Percentiles rank a stretch among this genome's conserved stretches.
Evolutionary conservation across 495 filamentous ascomycete genomes (phyloP).

Genomic region (Emericellopsis terricola): DNA sequence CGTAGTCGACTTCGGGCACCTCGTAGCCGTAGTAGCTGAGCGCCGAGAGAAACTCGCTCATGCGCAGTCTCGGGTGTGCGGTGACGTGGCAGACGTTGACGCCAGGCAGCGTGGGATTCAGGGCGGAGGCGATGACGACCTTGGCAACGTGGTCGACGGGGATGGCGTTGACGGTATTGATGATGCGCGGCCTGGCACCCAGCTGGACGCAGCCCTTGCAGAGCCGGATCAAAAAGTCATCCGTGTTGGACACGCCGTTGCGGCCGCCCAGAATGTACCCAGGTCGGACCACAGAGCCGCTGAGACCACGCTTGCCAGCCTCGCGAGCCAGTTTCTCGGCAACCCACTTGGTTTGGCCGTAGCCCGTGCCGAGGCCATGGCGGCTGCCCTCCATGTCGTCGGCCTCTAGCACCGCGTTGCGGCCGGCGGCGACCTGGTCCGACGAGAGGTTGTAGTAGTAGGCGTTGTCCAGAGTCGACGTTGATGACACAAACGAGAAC

Average conservation of each 20-base stretch:
- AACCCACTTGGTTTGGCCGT: constrained; percentile 36
- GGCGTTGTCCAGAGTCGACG: constrained; percentile 50
- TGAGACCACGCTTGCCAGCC: constrained; percentile 48
- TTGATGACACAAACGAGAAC: constrained; percentile 62
- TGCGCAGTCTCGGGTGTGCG: constrained; percentile 44
- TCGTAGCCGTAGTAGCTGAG: constrained; percentile 48
- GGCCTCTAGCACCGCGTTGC: constrained; percentile 10
- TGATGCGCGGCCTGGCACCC: constrained; percentile 39
- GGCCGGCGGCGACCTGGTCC: too few relatives aligned
- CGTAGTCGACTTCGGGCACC: constrained; percentile 38
- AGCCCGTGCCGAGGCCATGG: constrained; percentile 33
- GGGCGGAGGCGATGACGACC: constrained; percentile 43
- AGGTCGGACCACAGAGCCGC: constrained; percentile 48
- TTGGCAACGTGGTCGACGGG: constrained; percentile 56
- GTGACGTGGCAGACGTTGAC: constrained; percentile 53
- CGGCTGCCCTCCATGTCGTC: constrained; percentile 11
- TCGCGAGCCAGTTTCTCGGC: constrained; percentile 50
- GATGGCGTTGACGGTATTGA: constrained; percentile 63
- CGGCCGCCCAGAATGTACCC: constrained; percentile 56
- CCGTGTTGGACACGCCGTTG: constrained; percentile 47
- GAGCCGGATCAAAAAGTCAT: constrained; percentile 67
- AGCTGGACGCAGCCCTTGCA: constrained; percentile 61
- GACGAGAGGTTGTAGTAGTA: constrained; percentile 48
- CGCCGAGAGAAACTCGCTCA: constrained; percentile 43
- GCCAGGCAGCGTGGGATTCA: constrained; percentile 17